Conservation (phyloP, 2,329 filamentous ascomycete species). For the Cercospora sojina region DNA sequence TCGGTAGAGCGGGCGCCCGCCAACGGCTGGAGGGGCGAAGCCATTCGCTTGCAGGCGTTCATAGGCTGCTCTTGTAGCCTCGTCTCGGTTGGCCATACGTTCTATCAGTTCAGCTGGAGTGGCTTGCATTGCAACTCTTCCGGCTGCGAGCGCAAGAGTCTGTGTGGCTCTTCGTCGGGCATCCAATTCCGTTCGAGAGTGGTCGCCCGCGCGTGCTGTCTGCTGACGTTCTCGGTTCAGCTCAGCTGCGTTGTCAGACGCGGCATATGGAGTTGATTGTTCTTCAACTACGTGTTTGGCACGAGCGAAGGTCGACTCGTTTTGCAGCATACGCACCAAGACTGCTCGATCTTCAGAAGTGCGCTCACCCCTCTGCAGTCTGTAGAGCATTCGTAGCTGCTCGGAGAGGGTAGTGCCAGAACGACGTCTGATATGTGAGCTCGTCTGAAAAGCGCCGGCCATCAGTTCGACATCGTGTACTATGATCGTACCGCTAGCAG, state of each 20-base stretch:
- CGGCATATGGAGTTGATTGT: constrained; percentile 4
- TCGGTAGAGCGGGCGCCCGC: background rate
- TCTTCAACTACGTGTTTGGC: constrained; percentile 26
- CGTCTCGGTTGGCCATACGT: constrained; percentile 30
- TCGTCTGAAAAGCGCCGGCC: constrained; percentile 36
- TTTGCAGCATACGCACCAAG: constrained; percentile 29
- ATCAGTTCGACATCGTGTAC: constrained; percentile 34
- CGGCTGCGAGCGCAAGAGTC: constrained; percentile 32
- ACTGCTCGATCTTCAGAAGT: constrained; percentile 24
- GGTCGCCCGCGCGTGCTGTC: constrained; percentile 32
- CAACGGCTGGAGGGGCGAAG: constrained; percentile 12
- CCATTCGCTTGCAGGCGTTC: constrained; percentile 27
- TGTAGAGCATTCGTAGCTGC: constrained; percentile 32
- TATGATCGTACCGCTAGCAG: constrained; percentile 12
- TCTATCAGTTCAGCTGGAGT: constrained; percentile 28
- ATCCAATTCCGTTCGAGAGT: constrained; percentile 34
- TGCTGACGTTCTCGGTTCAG: constrained; percentile 20
- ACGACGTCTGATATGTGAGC: constrained; percentile 27
- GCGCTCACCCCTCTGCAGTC: constrained; percentile 32
- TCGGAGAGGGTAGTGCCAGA: constrained; percentile 27
- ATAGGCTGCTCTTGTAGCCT: constrained; percentile 32
- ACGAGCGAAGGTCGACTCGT: constrained; percentile 21
- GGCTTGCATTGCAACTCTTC: constrained; percentile 32
- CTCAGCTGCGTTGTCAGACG: background rate
- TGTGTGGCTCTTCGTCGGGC: constrained; percentile 31